Evolutionary conservation across 495 filamentous ascomycete genomes (phyloP), one percentile per base, ranked within the genome.

Genomic region (Margaritispora aquatica): DNA sequence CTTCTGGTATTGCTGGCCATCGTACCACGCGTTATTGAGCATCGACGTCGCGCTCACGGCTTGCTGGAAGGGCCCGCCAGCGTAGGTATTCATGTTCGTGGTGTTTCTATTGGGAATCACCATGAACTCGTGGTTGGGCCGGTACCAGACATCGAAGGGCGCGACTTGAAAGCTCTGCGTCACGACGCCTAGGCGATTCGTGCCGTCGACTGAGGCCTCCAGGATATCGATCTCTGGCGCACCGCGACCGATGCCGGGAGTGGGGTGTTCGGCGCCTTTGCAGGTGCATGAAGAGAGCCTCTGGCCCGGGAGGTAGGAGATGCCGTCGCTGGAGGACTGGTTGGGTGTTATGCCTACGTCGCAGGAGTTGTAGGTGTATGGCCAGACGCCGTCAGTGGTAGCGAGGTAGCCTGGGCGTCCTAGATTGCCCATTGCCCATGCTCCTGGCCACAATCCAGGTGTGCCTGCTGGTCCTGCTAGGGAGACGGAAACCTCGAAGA

Each of bases 371-470:
- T 92, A 90, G 58, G 85, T 88, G 70, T 89, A 90, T 7, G 88
- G 88, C 88, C 86, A 89, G 67, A 88, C 74, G 15, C 86, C 86
- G 51, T 89, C 86, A 1, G 86, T 88, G 0, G 83, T 85, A 10
- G 84, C 78, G 34, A 80, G 80, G 69, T 87, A 86, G 1, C 86
- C 86, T 22, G 86, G 84, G 46, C 86, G 79, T 24, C 80, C 86
- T 0, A 89, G 75, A 59, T 89, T 89, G 0, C 86, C 86, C 85
- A 88, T 88, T 0, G 87, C 77, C 88, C 88, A 92, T 68, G 88
- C 87, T 56, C 87, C 88, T 54, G 87, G 87, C 88, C 88, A 90
- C 67, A 89, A 84, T 13, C 88, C 86, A 21, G 84, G 76, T 22
- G 82, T 77, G 36, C 88, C 84, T 5, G 86, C 83, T 27, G 76